Conservation (phyloP, 495 filamentous ascomycete species). For the Xanthoparmelia taractica region DNA sequence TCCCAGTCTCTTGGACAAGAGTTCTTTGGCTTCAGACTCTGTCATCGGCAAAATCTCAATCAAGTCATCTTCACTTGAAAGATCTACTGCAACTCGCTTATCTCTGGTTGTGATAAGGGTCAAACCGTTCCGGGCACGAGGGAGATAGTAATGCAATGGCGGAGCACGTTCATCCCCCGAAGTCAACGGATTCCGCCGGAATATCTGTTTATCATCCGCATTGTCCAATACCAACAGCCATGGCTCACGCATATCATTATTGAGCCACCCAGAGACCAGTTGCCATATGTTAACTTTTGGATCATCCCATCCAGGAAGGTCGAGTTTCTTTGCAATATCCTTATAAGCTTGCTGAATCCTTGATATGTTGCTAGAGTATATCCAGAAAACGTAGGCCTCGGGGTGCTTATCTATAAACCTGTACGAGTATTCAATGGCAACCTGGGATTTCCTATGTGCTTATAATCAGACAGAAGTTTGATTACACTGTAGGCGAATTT, state of each 20-base stretch:
- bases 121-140: constrained; percentile 22
- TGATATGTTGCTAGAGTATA: constrained; percentile 32
- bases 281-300: constrained; percentile 32
- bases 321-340: constrained; percentile 32
- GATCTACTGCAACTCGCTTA: constrained; percentile 19
- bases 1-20: constrained; percentile 17
- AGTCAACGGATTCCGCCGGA: constrained; percentile 27
- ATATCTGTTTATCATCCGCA: constrained; percentile 47
- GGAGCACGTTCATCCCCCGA: neutral
- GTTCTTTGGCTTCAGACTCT: constrained; percentile 12
- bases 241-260: constrained; percentile 27
- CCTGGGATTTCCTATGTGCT: constrained; percentile 37
- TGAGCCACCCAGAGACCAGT: constrained; percentile 37
- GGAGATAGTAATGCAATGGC: constrained; percentile 27
- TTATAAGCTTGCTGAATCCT: constrained; percentile 36
- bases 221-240: constrained; percentile 51
- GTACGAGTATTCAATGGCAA: constrained; percentile 38
- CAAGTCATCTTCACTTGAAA: constrained; percentile 15
- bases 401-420: constrained; percentile 24
- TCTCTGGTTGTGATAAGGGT: constrained; percentile 31
- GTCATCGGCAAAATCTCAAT: constrained; percentile 17
- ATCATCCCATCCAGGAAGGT: constrained; percentile 33
- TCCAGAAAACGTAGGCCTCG: constrained; percentile 37
- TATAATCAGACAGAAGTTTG: no score
- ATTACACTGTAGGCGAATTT: no score